Evolutionary conservation across 1,284 basidiomycete genomes (phyloP).

Genomic region (Ceratobasidium sp.): DNA sequence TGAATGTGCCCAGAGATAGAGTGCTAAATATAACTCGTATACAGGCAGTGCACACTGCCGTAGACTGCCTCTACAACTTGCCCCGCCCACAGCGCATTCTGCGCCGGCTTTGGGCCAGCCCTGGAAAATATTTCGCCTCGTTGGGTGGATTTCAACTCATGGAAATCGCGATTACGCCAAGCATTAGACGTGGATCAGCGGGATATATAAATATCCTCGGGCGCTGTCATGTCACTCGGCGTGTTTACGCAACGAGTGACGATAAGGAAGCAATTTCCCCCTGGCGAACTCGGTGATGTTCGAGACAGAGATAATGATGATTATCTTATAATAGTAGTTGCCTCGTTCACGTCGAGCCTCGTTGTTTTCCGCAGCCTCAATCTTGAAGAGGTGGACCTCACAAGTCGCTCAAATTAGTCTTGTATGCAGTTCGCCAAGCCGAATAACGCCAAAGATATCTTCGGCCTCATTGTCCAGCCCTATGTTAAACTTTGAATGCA

Average conservation of each 20-base stretch:
- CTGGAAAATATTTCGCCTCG: no score
- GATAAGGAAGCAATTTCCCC: slow-evolving; percentile 4
- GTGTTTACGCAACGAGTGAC: slow-evolving; percentile 21
- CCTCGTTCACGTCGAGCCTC: background rate
- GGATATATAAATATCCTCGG: slow-evolving; percentile 3
- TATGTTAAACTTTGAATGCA: background rate
- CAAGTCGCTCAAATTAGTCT: slow-evolving; percentile 18
- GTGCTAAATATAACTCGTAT: background rate
- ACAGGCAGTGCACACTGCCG: background rate
- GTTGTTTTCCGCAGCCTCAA: background rate
- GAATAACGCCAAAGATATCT: background rate
- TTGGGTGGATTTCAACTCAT: no score
- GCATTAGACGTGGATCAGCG: background rate
- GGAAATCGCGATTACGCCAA: background rate
- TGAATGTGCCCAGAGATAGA: slow-evolving; percentile 1
- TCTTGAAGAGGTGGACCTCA: background rate
- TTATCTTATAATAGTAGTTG: background rate
- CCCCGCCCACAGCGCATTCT: background rate
- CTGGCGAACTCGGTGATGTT: background rate
- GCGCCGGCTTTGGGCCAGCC: background rate
- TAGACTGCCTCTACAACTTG: background rate
- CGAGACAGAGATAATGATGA: background rate
- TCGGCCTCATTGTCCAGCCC: no score
- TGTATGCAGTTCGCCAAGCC: slow-evolving; percentile 7
- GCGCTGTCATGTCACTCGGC: background rate